phyloP scores from a whole-genome alignment of 2,329 filamentous ascomycete genomes.

The Ophiostoma australiae region DNA sequence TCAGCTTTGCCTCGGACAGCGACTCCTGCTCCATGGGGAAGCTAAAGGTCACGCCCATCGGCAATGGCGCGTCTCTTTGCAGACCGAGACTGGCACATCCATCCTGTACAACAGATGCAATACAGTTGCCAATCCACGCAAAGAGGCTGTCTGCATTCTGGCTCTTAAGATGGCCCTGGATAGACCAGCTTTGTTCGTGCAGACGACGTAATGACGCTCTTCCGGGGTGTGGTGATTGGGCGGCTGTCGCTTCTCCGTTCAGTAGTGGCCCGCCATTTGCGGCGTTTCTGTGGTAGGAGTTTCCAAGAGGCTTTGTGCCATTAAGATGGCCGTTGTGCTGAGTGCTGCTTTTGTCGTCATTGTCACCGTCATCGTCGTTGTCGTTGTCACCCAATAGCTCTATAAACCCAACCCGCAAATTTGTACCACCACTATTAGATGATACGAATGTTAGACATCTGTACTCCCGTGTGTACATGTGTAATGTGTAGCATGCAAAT shows the following conservation, averaged over 20 bases:
- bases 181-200: constrained; percentile 68
- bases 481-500: neutral
- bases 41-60: constrained; percentile 64
- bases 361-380: constrained; percentile 10
- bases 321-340: neutral
- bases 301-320: neutral
- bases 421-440: constrained; percentile 56
- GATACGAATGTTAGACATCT: constrained; percentile 28
- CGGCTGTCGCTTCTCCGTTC: neutral
- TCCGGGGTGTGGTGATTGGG: neutral
- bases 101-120: constrained; percentile 65
- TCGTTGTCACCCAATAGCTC: constrained; percentile 46
- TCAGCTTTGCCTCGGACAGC: constrained; percentile 57
- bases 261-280: constrained; percentile 10
- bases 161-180: constrained; percentile 66
- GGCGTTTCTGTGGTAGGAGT: neutral
- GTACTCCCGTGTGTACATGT: neutral
- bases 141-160: constrained; percentile 72
- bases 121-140: constrained; percentile 73
- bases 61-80: constrained; percentile 44
- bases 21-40: constrained; percentile 64
- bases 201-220: constrained; percentile 46
- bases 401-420: constrained; percentile 63
- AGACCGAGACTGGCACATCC: constrained; percentile 45
- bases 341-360: neutral